Percentiles rank a stretch among this genome's conserved stretches.
Conservation (phyloP, 352 stramenopile genomes). For the Globisporangium takayamanum region DNA sequence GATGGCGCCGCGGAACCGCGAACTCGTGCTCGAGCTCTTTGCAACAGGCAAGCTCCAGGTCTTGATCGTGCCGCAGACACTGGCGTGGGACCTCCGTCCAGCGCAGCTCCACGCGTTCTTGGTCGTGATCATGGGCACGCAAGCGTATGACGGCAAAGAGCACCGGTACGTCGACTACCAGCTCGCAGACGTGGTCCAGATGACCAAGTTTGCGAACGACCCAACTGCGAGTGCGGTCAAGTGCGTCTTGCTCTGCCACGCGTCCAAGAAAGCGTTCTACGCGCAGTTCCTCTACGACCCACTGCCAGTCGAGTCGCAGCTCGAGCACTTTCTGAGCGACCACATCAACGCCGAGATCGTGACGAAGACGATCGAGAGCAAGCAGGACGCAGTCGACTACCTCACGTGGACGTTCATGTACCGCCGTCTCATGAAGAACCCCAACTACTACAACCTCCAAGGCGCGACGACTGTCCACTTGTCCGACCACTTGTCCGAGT, state of each 20-base stretch:
- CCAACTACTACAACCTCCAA: conserved; percentile 99
- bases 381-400: conserved; percentile 99
- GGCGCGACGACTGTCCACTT: conserved; percentile 90
- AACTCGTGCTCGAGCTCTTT: conserved; percentile 89
- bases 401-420: conserved; percentile 99
- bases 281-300: conserved; percentile 99
- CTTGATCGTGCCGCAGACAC: conserved; percentile 91
- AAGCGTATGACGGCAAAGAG: conserved; percentile 95
- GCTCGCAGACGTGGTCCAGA: conserved; percentile 96
- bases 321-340: conserved; percentile 98
- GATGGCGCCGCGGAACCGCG: conserved; percentile 89
- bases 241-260: conserved; percentile 95
- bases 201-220: conserved; percentile 89
- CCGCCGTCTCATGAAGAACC: conserved; percentile 97
- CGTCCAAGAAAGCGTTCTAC: conserved; percentile 97
- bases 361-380: conserved; percentile 97
- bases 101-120: conserved; percentile 81
- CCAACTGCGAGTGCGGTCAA: conserved; percentile 75
- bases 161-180: conserved; percentile 97
- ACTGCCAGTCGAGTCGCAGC: conserved; percentile 97
- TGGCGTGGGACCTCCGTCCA: conserved; percentile 90
- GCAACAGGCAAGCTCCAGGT: conserved; percentile 84
- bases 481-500: conserved; percentile 98
- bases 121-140: conserved; percentile 97
- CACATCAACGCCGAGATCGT: conserved; percentile 99